Conservation (phyloP, 192 early-diverging fungal species). For the Gryganskiella cystojenkinii region DNA sequence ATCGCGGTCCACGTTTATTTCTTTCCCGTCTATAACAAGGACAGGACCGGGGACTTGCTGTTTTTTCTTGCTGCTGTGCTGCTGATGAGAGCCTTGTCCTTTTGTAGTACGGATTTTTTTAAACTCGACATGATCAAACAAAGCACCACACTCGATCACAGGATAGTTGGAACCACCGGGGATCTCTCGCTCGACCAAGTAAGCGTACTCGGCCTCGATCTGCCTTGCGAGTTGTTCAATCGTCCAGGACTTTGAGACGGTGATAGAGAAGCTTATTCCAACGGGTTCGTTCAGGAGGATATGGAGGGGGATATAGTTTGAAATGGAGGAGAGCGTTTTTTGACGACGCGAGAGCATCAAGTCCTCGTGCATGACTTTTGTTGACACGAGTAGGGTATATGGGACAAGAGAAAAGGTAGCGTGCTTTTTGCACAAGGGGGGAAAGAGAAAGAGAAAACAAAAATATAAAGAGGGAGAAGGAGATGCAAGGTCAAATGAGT, state of each 20-base stretch:
- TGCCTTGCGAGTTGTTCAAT: slow-evolving; percentile 72
- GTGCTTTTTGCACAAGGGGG: not conserved
- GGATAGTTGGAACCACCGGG: slow-evolving; percentile 29
- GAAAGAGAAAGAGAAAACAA: slow-evolving; percentile 10
- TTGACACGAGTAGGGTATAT: not conserved
- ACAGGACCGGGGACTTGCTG: too few species aligned
- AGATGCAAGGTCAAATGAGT: slow-evolving; percentile 1
- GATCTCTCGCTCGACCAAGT: slow-evolving; percentile 50
- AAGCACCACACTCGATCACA: slow-evolving; percentile 54
- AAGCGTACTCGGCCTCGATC: slow-evolving; percentile 79
- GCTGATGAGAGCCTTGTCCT: too few species aligned
- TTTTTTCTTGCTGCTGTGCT: not conserved
- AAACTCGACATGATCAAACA: slow-evolving; percentile 53
- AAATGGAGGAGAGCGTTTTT: slow-evolving; percentile 49
- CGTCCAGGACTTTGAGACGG: slow-evolving; percentile 62
- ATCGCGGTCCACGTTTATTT: too few species aligned
- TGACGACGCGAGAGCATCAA: slow-evolving; percentile 39
- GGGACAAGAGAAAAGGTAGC: not conserved
- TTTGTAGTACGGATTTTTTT: not conserved
- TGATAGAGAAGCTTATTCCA: slow-evolving; percentile 57
- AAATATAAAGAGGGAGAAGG: slow-evolving; percentile 5
- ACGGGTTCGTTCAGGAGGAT: slow-evolving; percentile 53
- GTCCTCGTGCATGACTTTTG: slow-evolving; percentile 6
- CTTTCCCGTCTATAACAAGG: too few species aligned
- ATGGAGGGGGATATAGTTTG: slow-evolving; percentile 60